Percentiles rank a stretch among this genome's conserved stretches.
These are phyloP conservation scores for Colletotrichum sp. DNA, from an alignment of 2,329 filamentous ascomycete genomes.

Conservation along the genomic window DNA sequence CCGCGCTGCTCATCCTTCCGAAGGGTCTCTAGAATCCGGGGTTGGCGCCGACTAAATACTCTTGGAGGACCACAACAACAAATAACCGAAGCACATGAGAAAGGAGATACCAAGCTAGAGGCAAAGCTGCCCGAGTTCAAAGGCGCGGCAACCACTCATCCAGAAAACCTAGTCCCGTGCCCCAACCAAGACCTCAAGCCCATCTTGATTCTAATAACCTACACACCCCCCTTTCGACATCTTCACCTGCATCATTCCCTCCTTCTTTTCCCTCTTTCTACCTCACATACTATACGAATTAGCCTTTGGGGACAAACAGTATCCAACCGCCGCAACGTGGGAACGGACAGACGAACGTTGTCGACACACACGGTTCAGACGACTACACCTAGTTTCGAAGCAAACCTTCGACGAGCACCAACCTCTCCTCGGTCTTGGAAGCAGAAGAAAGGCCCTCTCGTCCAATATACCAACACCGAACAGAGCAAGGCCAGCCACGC, in stretches of 20 bases:
- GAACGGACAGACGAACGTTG: background rate
- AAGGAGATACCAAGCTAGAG: background rate
- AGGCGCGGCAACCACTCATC: background rate
- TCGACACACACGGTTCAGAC: background rate
- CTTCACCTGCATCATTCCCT: background rate
- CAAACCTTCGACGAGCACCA: background rate
- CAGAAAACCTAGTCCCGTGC: background rate
- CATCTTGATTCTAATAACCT: background rate
- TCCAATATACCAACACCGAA: background rate
- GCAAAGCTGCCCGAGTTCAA: background rate
- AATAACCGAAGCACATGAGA: background rate
- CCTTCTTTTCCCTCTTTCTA: background rate
- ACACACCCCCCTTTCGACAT: background rate
- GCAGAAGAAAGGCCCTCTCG: background rate
- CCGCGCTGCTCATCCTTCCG: background rate
- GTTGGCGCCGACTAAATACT: constrained; percentile 12
- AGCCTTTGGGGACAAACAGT: background rate
- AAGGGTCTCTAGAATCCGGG: background rate
- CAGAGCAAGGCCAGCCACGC: background rate
- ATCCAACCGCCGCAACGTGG: background rate
- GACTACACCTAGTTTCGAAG: background rate
- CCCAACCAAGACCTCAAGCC: background rate
- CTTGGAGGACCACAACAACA: background rate
- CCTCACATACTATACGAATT: background rate
- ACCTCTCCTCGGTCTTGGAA: background rate